Base-by-base conservation (phyloP, 73 alveolate genomes). In the Paramecium caudatum region DNA sequence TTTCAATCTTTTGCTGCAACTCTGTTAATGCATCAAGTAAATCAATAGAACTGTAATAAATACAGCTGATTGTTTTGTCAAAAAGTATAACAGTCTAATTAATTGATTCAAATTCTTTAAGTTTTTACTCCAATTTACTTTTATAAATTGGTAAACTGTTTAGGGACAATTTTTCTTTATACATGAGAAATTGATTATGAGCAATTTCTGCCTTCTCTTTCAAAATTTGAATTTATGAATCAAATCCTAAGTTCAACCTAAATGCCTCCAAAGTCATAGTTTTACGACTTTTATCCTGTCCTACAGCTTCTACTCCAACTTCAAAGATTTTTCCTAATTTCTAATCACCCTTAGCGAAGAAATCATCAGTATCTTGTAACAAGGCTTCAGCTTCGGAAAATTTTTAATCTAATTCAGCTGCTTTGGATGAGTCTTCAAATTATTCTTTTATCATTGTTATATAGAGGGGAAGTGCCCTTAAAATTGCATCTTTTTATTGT, bases 171-270 rank as follows among this genome's bases (percentile, higher is more conserved):
- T 74, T 74, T 41, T 74, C 88, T 45, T 74, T 74, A 41, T 74
- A 74, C 43, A 27, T 45, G 5, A 41, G 16, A 25, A 74, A 74
- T 45, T 41, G 15, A 74, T 30, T 39, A 74, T 41, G 47, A 41
- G 88, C 25, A 4, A 21, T 41, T 41, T 36, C 68, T 39, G 65
- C 88, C 32, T 74, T 74, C 17, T 74, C 68, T 45, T 74, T 74
- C 10, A 74, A 41, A 27, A 27, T 9, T 39, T 39, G 27, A 12
- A 74, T 74, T 21, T 74, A 74, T n/a, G 62, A 30, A 37, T 74
- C 88, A 74, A 74, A 74, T 4, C 88, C 88, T 39, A 74, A 74
- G 43, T 34, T 74, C 39, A 74, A 7, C 43, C 68, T 37, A 74
- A 37, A 74, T 16, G 49, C 25, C 19, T 74, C 88, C 8, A 74